Conservation (phyloP, 2,329 filamentous ascomycete species). For the Fusarium zealandicum region DNA sequence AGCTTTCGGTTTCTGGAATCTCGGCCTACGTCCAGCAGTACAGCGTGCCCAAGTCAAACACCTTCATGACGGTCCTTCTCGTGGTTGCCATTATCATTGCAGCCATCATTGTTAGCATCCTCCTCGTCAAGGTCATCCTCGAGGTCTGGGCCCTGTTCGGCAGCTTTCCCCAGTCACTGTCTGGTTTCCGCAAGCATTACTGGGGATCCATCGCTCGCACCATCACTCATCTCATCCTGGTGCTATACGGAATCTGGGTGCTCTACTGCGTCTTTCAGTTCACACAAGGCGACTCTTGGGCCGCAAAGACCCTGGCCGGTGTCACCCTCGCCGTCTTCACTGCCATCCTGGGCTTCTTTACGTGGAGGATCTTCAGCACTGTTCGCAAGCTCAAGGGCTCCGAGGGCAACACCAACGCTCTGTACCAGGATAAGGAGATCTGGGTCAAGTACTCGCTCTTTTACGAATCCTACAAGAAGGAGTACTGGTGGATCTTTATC, state of each 20-base stretch:
- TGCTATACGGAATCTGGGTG: slow-evolving; percentile 95
- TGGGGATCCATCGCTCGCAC: slow-evolving; percentile 91
- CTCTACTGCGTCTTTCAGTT: slow-evolving; percentile 97
- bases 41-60: slow-evolving; percentile 85
- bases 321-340: slow-evolving; percentile 85
- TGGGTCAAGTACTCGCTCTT: slow-evolving; percentile 98
- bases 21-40: slow-evolving; percentile 84
- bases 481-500: slow-evolving; percentile 97
- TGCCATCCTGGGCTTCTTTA: slow-evolving; percentile 80
- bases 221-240: slow-evolving; percentile 86
- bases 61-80: slow-evolving; percentile 94
- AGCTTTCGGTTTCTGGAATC: slow-evolving; percentile 73
- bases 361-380: slow-evolving; percentile 79
- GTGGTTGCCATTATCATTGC: slow-evolving; percentile 88
- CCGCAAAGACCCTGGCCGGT: slow-evolving; percentile 82
- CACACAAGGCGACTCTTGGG: slow-evolving; percentile 92
- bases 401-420: slow-evolving; percentile 74
- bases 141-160: slow-evolving; percentile 92
- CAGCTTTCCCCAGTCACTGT: slow-evolving; percentile 79
- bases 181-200: slow-evolving; percentile 92
- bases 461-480: slow-evolving; percentile 93
- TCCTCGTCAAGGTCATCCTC: slow-evolving; percentile 89
- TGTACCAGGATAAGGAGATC: slow-evolving; percentile 88
- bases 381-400: slow-evolving; percentile 76
- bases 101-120: slow-evolving; percentile 81